Base-by-base conservation (phyloP, 2,329 filamentous ascomycete genomes). In the Curvularia spicifera region DNA sequence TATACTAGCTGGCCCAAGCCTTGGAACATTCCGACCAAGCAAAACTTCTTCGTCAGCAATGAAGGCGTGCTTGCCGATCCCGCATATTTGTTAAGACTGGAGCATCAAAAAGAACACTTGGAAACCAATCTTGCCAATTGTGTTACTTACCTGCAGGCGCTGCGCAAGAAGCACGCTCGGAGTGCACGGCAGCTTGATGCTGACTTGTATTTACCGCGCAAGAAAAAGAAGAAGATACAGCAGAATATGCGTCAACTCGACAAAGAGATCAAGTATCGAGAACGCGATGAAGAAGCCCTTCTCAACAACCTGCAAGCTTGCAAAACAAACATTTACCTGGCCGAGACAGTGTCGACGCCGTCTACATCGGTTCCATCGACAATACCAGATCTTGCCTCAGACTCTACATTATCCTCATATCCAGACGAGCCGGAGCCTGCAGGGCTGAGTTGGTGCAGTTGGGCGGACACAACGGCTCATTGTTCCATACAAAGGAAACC, bases 261-360 rank as follows among this genome's bases (percentile, higher is more conserved):
- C 48, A 72, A 61, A 44, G 73, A 74, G n/a, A 76, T 76, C 31
- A 65, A 66, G 40, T 65, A 71, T 15, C 67, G 68, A 42, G 69
- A 75, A 48, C 68, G 68, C 42, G 71, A 75, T 40, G 71, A 76
- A 51, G 58, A 51, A 26, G 69, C 60, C 20, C 69, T 72, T 10
- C 58, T 76, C 50, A 69, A 69, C 42, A 76, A 71, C 29, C 52
- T 76, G 24, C 67, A 70, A 42, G 69, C 69, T 5, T 76, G 74
- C 47, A 64, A 67, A 37, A 63, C 62, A 50, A 75, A 74, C 50
- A 74, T 76, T 26, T 63, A 66, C 51, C 57, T 71, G 12, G 53
- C 72, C 29, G 66, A 71, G 35, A 56, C 63, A n/a, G 52, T 47
- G 44, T 69, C 45, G 9, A 68, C 55, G 9, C 44, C 64, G 22